phyloP scores from a whole-genome alignment of 2,329 filamentous ascomycete species.

The Thelonectria discophora region DNA sequence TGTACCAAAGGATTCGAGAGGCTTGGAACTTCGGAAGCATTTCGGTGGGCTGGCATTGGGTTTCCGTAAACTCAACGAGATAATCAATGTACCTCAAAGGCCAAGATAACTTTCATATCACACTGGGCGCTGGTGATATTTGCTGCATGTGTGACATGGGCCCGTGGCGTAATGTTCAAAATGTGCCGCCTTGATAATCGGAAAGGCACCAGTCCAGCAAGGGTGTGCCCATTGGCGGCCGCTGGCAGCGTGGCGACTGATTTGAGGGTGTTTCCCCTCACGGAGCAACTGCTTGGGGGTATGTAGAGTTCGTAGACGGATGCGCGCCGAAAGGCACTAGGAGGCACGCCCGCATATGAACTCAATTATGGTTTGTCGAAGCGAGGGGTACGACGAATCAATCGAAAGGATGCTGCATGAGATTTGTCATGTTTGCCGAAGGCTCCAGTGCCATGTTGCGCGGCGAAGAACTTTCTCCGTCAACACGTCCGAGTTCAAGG shows the following conservation, averaged over 20 bases:
- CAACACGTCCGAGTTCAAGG: not conserved
- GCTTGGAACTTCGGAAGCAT: not conserved
- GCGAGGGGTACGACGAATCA: conserved; percentile 12
- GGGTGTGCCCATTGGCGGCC: too few relatives aligned
- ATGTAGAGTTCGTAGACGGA: not conserved
- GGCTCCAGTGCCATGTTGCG: too few relatives aligned
- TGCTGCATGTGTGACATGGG: not conserved
- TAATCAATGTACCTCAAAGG: not conserved
- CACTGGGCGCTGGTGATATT: not conserved
- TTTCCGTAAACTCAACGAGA: not conserved
- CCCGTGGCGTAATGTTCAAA: not conserved
- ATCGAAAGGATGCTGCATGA: conserved; percentile 7
- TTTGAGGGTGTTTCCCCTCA: not conserved
- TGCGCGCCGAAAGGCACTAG: not conserved
- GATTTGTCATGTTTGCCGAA: not conserved
- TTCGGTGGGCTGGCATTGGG: not conserved
- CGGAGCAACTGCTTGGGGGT: too few relatives aligned
- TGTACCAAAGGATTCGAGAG: not conserved
- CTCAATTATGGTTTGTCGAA: not conserved
- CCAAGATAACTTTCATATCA: not conserved
- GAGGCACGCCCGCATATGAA: not conserved
- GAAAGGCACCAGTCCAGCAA: not conserved
- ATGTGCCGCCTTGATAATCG: not conserved
- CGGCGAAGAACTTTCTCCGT: not conserved
- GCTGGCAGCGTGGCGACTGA: not conserved